Evolutionary conservation across 345 rosid genomes (phyloP), one percentile per base, ranked within the genome.

Genomic region (Cardiospermum halicacabum): DNA sequence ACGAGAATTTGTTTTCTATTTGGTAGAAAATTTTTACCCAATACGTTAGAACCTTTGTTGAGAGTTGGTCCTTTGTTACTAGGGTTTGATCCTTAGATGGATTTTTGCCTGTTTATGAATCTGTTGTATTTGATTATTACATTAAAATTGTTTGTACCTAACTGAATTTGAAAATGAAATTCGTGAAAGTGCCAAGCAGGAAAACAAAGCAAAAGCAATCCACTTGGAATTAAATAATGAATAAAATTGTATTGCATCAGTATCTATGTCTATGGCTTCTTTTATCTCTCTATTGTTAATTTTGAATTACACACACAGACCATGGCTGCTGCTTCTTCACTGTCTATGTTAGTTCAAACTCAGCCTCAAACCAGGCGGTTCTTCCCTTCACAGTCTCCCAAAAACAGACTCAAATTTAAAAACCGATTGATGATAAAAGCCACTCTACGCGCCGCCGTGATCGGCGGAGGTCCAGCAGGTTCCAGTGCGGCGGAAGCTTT

Each of bases 391-490:
- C 50, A n/a, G n/a, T n/a, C n/a, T n/a, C n/a, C n/a, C 49, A 11
- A 40, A 19, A 68, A 42, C 36, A 31, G 53, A 18, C 57, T 8
- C 26, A 34, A 39, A 3, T 34, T 11, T 11, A 11, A 3, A 34
- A 34, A 34, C 10, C 39, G 39, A 5, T 34, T 34, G 39, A 34
- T 34, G 39, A 34, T 79, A 58, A 26, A 62, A 28, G 65, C 82
- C 62, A 45, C 77, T 42, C 84, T 87, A 8, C 81, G 88, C 3
- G 85, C 69, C n/a, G 85, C 86, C 8, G 86, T 84, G 24, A 74
- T 81, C 11, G 89, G 86, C 0, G 88, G 88, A 12, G 88, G 93
- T 8, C 93, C 88, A 0, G 85, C 85, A 3, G 89, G 89, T 1
- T 77, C 89, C 47, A 80, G 86, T 31, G 83, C 88, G 28, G 89